Conservation (phyloP, 805 yeast genomes). For the Metschnikowia vanudenii region DNA sequence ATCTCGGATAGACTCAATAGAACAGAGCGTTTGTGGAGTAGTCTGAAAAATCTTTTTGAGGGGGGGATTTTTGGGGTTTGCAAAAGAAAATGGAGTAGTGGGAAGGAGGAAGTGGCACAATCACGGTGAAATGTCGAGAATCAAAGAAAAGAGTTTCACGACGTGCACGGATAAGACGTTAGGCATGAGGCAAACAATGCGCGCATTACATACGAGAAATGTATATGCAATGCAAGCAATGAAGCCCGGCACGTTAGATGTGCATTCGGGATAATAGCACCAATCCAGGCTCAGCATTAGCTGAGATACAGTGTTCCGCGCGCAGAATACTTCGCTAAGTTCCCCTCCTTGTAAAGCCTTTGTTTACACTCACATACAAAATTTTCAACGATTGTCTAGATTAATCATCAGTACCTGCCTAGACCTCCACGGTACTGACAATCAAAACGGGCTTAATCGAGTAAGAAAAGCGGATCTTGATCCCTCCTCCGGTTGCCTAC, state of each 20-base stretch:
- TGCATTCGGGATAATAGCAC: constrained; percentile 4
- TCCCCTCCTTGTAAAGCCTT: not conserved
- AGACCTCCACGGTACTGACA: too few relatives aligned
- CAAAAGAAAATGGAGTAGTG: constrained; percentile 4
- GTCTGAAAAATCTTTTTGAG: not conserved
- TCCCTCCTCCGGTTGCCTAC: too few relatives aligned
- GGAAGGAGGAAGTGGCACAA: constrained; percentile 5
- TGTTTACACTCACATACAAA: not conserved
- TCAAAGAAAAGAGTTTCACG: constrained; percentile 13
- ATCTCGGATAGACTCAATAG: not conserved
- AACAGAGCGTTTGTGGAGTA: not conserved
- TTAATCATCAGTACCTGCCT: too few relatives aligned
- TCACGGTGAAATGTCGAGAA: constrained; percentile 12
- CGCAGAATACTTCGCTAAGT: constrained; percentile 1
- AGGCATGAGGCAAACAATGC: constrained; percentile 9
- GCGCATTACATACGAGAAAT: constrained; percentile 13
- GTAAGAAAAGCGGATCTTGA: too few relatives aligned
- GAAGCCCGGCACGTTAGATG: constrained; percentile 10
- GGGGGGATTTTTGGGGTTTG: not conserved
- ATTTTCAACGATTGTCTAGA: not conserved
- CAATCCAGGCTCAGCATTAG: not conserved
- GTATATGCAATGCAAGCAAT: constrained; percentile 4
- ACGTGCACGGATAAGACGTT: constrained; percentile 12
- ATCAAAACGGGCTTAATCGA: too few relatives aligned
- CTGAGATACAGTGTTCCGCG: not conserved